phyloP scores from a whole-genome alignment of 495 filamentous ascomycete species.

The Aspergillus conjunctus region DNA sequence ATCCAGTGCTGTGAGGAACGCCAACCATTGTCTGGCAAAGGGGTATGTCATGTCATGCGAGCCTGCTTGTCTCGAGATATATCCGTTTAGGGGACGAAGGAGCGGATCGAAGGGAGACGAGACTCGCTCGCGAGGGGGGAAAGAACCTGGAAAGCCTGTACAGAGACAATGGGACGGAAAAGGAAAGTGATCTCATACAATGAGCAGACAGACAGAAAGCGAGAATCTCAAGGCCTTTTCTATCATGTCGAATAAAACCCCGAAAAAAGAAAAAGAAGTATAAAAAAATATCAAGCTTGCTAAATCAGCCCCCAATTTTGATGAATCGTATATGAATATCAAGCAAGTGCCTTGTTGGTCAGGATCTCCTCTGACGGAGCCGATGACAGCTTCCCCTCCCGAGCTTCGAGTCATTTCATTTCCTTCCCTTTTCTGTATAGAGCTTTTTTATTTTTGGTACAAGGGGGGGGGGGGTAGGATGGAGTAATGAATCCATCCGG shows the following conservation, averaged over 20 bases:
- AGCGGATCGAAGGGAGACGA: background rate
- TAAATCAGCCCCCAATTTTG: background rate
- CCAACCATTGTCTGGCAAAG: slow-evolving; percentile 35
- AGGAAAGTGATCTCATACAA: background rate
- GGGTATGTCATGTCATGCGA: background rate
- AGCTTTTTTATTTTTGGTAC: slow-evolving; percentile 15
- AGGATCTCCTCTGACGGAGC: background rate
- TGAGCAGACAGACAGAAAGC: background rate
- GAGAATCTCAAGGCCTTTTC: slow-evolving; percentile 3
- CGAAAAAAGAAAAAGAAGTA: background rate
- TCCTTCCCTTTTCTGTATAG: background rate
- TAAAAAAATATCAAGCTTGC: background rate
- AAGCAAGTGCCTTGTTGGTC: background rate
- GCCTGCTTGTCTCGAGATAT: background rate
- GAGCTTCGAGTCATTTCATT: slow-evolving; percentile 4
- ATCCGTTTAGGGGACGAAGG: background rate
- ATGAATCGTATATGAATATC: background rate
- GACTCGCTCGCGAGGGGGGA: background rate
- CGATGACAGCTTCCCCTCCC: background rate
- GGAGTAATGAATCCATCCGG: background rate
- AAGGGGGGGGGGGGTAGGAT: too few relatives aligned
- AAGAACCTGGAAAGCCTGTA: background rate
- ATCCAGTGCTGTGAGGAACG: slow-evolving; percentile 43
- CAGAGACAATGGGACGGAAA: background rate
- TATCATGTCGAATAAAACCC: background rate